Conservation (phyloP, 2,329 filamentous ascomycete genomes). For the Claviceps humidiphila region DNA sequence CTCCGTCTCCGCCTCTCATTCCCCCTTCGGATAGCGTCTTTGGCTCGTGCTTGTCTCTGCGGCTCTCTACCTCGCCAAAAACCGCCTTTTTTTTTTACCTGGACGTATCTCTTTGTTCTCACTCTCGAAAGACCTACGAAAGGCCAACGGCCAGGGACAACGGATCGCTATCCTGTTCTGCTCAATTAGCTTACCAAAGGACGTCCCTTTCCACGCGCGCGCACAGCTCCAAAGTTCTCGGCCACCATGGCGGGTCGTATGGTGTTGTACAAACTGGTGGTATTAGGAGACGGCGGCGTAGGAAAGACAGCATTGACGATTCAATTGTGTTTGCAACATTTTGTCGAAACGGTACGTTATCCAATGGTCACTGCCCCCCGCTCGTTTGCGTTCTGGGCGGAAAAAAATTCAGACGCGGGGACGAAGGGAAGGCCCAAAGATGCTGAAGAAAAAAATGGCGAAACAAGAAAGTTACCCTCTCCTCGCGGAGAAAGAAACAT, state of each 20-base stretch:
- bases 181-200: neutral
- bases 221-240: neutral
- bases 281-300: slow-evolving; percentile 85
- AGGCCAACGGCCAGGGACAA: neutral
- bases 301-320: slow-evolving; percentile 91
- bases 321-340: slow-evolving; percentile 95
- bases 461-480: neutral
- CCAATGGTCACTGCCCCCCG: neutral
- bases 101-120: too few species aligned
- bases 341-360: slow-evolving; percentile 71
- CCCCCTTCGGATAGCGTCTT: neutral
- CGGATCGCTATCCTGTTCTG: neutral
- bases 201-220: neutral
- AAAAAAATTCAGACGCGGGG: neutral
- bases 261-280: slow-evolving; percentile 92
- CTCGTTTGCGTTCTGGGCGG: neutral
- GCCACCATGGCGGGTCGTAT: slow-evolving; percentile 73
- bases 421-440: neutral
- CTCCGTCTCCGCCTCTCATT: neutral
- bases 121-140: neutral
- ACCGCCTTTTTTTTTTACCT: neutral
- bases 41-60: neutral
- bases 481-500: neutral
- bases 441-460: neutral
- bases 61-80: neutral